These are phyloP conservation scores for Karstenula rhodostoma DNA, from an alignment of 2,329 filamentous ascomycete genomes.

Conservation along the genomic window DNA sequence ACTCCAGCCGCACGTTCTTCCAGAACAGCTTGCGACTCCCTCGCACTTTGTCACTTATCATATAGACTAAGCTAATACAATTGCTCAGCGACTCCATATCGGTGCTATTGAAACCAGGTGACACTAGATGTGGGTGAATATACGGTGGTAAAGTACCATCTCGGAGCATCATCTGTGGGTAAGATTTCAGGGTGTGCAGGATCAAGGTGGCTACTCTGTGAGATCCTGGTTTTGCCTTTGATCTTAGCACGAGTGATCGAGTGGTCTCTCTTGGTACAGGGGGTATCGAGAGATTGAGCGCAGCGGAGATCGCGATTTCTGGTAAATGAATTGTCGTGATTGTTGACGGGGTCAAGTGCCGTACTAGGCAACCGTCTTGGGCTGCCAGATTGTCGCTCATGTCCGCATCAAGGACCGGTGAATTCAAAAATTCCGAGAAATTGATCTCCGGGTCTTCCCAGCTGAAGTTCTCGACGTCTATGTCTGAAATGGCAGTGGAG, in stretches of 20 bases:
- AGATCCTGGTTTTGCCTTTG: slow-evolving; percentile 32
- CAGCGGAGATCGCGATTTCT: slow-evolving; percentile 9
- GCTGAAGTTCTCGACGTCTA: slow-evolving; percentile 17
- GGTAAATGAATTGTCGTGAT: slow-evolving; percentile 3
- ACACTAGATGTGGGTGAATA: slow-evolving; percentile 49
- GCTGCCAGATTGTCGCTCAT: slow-evolving; percentile 20
- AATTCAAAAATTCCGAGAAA: slow-evolving; percentile 27
- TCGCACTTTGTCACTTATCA: slow-evolving; percentile 45
- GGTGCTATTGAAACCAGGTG: slow-evolving; percentile 26
- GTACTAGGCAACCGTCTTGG: slow-evolving; percentile 19
- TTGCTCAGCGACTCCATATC: slow-evolving; percentile 51
- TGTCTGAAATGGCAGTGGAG: background rate
- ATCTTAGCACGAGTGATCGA: slow-evolving; percentile 39
- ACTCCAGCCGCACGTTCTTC: slow-evolving; percentile 55
- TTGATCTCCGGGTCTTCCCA: slow-evolving; percentile 30
- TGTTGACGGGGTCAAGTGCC: slow-evolving; percentile 24
- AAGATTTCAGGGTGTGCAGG: slow-evolving; percentile 53
- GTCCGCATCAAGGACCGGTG: slow-evolving; percentile 20
- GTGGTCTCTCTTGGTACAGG: slow-evolving; percentile 23
- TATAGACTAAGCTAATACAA: slow-evolving; percentile 54
- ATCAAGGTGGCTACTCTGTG: slow-evolving; percentile 51
- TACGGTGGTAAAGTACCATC: slow-evolving; percentile 54
- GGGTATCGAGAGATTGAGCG: slow-evolving; percentile 31
- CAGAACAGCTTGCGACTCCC: slow-evolving; percentile 55
- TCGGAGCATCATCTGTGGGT: slow-evolving; percentile 51